phyloP scores from a whole-genome alignment of 2,329 filamentous ascomycete species.

The Paraconiothyrium brasiliense region DNA sequence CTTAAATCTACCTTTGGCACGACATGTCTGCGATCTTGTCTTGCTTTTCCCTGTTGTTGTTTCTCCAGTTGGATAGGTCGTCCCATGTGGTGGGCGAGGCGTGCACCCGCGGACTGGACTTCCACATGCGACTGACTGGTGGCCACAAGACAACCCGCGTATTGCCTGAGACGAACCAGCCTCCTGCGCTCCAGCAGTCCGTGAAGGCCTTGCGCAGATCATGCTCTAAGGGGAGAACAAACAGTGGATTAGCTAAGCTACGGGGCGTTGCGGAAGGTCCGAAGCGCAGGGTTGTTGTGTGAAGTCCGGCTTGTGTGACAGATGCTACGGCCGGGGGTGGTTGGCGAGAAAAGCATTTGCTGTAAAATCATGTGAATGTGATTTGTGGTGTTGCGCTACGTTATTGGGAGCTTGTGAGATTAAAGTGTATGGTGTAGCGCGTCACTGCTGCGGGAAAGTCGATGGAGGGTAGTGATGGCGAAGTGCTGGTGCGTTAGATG shows the following conservation, averaged over 20 bases:
- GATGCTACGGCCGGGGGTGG: not conserved
- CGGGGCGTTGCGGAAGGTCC: not conserved
- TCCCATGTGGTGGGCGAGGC: not conserved
- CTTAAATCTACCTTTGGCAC: not conserved
- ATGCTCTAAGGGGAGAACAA: not conserved
- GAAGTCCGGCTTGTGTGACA: slow-evolving; percentile 8
- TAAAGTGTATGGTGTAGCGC: slow-evolving; percentile 5
- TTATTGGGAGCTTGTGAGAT: slow-evolving; percentile 12
- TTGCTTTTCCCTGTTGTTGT: not conserved
- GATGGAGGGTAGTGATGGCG: not conserved
- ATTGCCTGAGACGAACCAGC: not conserved
- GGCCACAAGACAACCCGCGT: not conserved
- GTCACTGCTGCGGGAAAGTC: not conserved
- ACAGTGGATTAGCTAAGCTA: slow-evolving; percentile 2
- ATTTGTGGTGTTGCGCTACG: not conserved
- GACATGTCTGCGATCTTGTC: not conserved
- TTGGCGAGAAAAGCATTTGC: not conserved
- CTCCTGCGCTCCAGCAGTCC: not conserved
- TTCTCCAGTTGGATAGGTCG: not conserved
- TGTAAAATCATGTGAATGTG: not conserved
- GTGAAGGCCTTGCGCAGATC: slow-evolving; percentile 6
- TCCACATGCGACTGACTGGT: not conserved
- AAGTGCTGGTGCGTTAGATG: not conserved
- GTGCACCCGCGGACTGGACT: not conserved
- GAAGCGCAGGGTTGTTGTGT: not conserved